Evolutionary conservation across 495 filamentous ascomycete genomes (phyloP).

Genomic region (Aspergillus campestris): DNA sequence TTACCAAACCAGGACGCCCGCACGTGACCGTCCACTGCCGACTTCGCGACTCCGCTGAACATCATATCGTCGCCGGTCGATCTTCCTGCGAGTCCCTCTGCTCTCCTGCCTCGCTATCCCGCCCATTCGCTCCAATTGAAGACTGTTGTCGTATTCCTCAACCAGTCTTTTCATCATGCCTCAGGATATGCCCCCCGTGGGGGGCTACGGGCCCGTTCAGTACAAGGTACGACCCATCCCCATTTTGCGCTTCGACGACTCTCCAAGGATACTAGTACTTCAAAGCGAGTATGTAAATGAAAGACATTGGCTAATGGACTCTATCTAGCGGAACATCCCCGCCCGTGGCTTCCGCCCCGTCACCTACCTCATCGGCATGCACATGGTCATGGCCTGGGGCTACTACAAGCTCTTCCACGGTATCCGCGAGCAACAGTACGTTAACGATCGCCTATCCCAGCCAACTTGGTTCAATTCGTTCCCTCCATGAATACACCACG

Average conservation of each 20-base stretch:
- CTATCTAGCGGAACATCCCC: conserved; percentile 75
- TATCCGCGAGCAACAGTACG: conserved; percentile 80
- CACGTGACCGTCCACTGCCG: conserved; percentile 31
- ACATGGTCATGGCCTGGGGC: conserved; percentile 73
- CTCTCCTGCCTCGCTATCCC: conserved; percentile 27
- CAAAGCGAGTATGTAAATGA: no score
- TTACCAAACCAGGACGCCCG: conserved; percentile 18
- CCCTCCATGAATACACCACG: neutral
- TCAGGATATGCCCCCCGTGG: conserved; percentile 85
- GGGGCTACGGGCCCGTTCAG: conserved; percentile 92
- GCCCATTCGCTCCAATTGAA: conserved; percentile 6
- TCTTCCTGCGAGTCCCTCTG: conserved; percentile 4
- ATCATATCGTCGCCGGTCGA: conserved; percentile 9
- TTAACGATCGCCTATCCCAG: conserved; percentile 9
- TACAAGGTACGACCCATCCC: conserved; percentile 66
- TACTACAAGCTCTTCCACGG: conserved; percentile 75
- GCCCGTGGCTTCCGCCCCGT: conserved; percentile 81
- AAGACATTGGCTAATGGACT: conserved; percentile 8
- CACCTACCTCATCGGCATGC: conserved; percentile 65
- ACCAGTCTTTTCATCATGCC: conserved; percentile 36
- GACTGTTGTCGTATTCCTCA: conserved; percentile 5
- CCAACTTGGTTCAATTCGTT: conserved; percentile 1
- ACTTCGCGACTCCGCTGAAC: conserved; percentile 22
- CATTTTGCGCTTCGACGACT: conserved; percentile 3
- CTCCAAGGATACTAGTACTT: neutral